These are phyloP conservation scores for Rhizoctonia solani DNA, from an alignment of 1,284 basidiomycete species.

Conservation along the genomic window DNA sequence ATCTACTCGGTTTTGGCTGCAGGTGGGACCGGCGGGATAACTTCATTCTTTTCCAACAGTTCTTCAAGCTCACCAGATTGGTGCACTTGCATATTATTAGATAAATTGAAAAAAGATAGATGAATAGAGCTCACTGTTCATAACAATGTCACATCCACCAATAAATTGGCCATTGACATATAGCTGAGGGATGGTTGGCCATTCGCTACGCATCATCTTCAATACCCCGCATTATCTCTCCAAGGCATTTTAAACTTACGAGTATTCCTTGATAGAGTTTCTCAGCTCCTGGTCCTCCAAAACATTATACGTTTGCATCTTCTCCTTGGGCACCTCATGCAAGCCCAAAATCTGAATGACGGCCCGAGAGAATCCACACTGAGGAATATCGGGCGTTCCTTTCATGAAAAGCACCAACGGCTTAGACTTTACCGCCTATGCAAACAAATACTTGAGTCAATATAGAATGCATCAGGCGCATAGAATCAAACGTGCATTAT, in stretches of 20 bases:
- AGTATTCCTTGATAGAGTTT: slow-evolving; percentile 91
- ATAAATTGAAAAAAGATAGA: not conserved
- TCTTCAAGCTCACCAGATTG: slow-evolving; percentile 92
- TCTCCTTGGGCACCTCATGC: slow-evolving; percentile 79
- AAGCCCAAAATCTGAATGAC: slow-evolving; percentile 90
- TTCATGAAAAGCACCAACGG: slow-evolving; percentile 96
- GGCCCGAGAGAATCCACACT: slow-evolving; percentile 91
- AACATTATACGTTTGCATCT: slow-evolving; percentile 88
- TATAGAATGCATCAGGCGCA: not conserved
- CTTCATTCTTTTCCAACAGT: slow-evolving; percentile 71
- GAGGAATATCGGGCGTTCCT: slow-evolving; percentile 71
- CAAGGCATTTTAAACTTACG: too few relatives aligned
- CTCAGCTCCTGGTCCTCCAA: slow-evolving; percentile 85
- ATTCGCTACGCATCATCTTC: slow-evolving; percentile 64
- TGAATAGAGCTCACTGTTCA: slow-evolving; percentile 73
- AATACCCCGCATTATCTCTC: not conserved
- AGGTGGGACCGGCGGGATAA: slow-evolving; percentile 58
- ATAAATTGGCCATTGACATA: slow-evolving; percentile 96
- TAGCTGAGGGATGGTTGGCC: slow-evolving; percentile 97
- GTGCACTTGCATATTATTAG: slow-evolving; percentile 70
- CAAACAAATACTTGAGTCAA: not conserved
- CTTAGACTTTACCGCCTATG: slow-evolving; percentile 63
- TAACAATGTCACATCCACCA: slow-evolving; percentile 93
- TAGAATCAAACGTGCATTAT: slow-evolving; percentile 47
- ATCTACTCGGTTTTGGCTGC: slow-evolving; percentile 39